phyloP scores from a whole-genome alignment of 192 early-diverging fungal species.

The Coemansia aciculifera region DNA sequence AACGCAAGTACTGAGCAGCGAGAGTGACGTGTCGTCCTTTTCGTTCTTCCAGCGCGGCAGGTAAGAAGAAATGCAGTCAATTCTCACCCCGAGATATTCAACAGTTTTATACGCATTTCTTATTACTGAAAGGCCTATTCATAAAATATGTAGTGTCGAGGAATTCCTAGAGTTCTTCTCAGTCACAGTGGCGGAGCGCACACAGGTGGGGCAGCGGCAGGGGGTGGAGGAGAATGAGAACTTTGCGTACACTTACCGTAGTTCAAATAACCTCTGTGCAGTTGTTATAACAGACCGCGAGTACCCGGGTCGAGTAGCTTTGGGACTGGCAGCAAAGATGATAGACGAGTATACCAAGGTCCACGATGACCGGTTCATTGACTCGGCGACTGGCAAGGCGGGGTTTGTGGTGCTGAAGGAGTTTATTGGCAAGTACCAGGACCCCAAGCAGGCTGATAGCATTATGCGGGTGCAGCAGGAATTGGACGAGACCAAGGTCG shows the following conservation, averaged over 20 bases:
- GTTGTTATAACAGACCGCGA: slow-evolving; percentile 82
- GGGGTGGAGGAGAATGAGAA: slow-evolving; percentile 80
- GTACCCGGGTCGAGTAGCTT: slow-evolving; percentile 88
- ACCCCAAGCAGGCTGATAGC: slow-evolving; percentile 87
- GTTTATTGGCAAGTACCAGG: slow-evolving; percentile 82
- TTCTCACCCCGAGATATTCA: background rate
- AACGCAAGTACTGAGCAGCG: slow-evolving; percentile 58
- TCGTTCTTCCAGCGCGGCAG: slow-evolving; percentile 84
- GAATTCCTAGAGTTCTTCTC: slow-evolving; percentile 89
- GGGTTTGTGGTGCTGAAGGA: slow-evolving; percentile 71
- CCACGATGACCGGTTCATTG: slow-evolving; percentile 50
- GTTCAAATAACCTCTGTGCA: slow-evolving; percentile 68
- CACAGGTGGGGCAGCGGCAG: slow-evolving; percentile 73
- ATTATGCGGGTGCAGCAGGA: slow-evolving; percentile 94
- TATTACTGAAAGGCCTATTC: no score
- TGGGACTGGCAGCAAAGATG: slow-evolving; percentile 80
- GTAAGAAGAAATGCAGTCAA: slow-evolving; percentile 39
- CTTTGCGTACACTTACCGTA: slow-evolving; percentile 78
- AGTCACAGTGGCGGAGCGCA: slow-evolving; percentile 83
- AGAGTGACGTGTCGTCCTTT: slow-evolving; percentile 76
- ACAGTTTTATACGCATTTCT: no score
- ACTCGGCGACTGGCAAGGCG: slow-evolving; percentile 42
- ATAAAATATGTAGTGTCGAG: slow-evolving; percentile 58
- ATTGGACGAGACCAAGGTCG: slow-evolving; percentile 94
- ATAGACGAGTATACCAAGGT: slow-evolving; percentile 81